Evolutionary conservation across 2,329 filamentous ascomycete species (phyloP), one percentile per base, ranked within the genome.

Genomic region (Sclerotinia glacialis): DNA sequence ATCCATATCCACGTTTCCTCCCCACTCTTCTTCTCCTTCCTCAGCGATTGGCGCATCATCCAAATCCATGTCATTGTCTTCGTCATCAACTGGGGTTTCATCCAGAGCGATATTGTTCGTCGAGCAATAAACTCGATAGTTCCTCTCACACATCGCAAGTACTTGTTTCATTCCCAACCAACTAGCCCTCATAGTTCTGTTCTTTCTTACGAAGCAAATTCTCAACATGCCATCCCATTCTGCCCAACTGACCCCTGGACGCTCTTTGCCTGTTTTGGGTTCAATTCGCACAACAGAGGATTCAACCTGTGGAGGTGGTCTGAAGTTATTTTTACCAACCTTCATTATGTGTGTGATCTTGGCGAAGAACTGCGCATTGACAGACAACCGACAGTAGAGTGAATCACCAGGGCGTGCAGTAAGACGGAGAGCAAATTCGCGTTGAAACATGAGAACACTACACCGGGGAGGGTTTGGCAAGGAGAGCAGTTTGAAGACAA

Each of bases 271-370:
- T 47, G 86, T 84, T 80, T 97, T 96, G 28, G 93, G 93, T 76
- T 94, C 91, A 71, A 97, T 90, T 68, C 93, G 86, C 58, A 97
- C 93, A 8, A 97, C 93, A 67, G 90, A 93, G 9, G 88, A 92
- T 79, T 99, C 95, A 67, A 99, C 95, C 75, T 92, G 86, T 11
- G 95, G 95, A 0, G 95, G 94, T 0, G 95, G 95, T 69, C 92
- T 92, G 84, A 98, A 99, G 81, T 98, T 98, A 79, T 96, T 95
- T 79, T 89, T 91, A 71, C 93, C 93, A 55, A 98, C 94, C 80
- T 97, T 97, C 89, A 96, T 92, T 72, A 96, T 87, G 72, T 85
- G 84, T 31, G 81, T 83, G 61, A 89, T 86, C 73, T 87, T 88
- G 11, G 89, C 86, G 86, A 91, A 97, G 83, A 98, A 96, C 77